A percentile compares a stretch with the other conserved stretches of the same genome.
These are phyloP conservation scores for Ganoderma resinaceum DNA, from an alignment of 1,284 basidiomycete species.

Conservation along the genomic window DNA sequence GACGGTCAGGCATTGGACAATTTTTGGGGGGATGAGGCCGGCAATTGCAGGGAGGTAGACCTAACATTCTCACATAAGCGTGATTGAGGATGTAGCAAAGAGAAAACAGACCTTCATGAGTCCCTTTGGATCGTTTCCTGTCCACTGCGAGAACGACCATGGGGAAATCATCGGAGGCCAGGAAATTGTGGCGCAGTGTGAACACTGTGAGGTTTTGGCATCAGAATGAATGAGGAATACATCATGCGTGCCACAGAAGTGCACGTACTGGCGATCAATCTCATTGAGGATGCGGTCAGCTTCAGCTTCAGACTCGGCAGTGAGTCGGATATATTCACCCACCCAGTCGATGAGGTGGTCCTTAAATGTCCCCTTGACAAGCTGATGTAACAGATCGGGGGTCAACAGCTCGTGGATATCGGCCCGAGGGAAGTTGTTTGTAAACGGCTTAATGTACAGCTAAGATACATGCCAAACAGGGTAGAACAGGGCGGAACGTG, in stretches of 20 bases:
- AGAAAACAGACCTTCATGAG: not conserved
- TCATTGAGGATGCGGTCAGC: not conserved
- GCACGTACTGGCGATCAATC: not conserved
- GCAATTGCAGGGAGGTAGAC: not conserved
- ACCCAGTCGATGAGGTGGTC: not conserved
- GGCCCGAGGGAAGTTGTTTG: not conserved
- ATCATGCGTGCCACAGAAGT: too few species aligned
- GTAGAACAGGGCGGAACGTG: not conserved
- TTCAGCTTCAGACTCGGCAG: not conserved
- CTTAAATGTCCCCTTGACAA: too few species aligned
- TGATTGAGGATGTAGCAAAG: too few species aligned
- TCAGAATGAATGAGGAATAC: too few species aligned
- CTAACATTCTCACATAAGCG: not conserved
- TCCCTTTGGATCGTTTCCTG: not conserved
- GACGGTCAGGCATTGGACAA: not conserved
- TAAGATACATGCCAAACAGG: too few species aligned
- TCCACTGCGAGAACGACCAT: not conserved
- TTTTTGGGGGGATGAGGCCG: not conserved
- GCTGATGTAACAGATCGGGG: not conserved
- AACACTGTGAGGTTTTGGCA: not conserved
- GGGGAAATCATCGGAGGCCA: not conserved
- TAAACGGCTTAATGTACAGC: not conserved
- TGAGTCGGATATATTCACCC: not conserved
- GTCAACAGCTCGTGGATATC: not conserved
- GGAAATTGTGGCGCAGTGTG: not conserved